Conservation (phyloP, 2,329 filamentous ascomycete species). For the Colletotrichum incanum region DNA sequence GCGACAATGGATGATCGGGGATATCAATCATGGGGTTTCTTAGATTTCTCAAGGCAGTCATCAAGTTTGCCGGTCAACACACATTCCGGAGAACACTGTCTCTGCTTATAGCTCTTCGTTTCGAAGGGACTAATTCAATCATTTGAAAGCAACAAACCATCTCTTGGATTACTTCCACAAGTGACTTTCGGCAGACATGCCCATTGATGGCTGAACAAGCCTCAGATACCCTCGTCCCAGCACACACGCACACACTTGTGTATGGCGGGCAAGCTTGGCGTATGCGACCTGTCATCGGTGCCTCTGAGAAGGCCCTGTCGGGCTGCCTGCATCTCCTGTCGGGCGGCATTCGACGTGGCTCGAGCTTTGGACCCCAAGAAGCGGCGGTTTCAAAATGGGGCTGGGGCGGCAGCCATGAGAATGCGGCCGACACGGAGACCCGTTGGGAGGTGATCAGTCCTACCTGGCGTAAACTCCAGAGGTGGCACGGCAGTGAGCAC, state of each 20-base stretch:
- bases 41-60: slow-evolving; percentile 17
- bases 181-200: not conserved
- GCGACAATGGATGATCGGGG: not conserved
- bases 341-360: slow-evolving; percentile 16
- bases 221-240: not conserved
- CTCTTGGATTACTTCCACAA: not conserved
- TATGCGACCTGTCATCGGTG: not conserved
- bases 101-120: slow-evolving; percentile 16
- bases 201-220: not conserved
- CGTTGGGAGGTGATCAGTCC: slow-evolving; percentile 14
- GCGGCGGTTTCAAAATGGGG: slow-evolving; percentile 31
- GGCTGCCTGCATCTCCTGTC: slow-evolving; percentile 19
- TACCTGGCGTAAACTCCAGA: slow-evolving; percentile 28
- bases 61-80: not conserved
- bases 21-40: slow-evolving; percentile 30
- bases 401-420: slow-evolving; percentile 7
- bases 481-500: slow-evolving; percentile 32
- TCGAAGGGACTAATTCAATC: slow-evolving; percentile 30
- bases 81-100: not conserved
- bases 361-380: slow-evolving; percentile 19
- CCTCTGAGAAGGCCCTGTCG: not conserved
- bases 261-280: not conserved
- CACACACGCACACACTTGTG: not conserved
- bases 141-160: slow-evolving; percentile 5
- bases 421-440: slow-evolving; percentile 7